These are phyloP conservation scores for Henningerozyma blattae DNA, from an alignment of 805 yeast genomes.

Conservation along the genomic window DNA sequence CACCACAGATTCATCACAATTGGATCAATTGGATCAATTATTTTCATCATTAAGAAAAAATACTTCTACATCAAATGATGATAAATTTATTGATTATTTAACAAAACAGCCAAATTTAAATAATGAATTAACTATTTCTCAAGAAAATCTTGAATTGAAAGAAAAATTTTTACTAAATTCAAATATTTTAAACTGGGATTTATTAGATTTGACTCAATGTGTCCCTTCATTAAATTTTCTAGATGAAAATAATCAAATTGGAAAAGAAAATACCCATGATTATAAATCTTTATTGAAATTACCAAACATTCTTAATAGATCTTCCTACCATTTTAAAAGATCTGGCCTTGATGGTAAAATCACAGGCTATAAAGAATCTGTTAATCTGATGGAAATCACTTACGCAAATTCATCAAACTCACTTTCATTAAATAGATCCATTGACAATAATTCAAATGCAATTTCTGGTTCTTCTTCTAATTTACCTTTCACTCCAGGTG, in stretches of 20 bases:
- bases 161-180: conserved; percentile 51
- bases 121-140: background rate
- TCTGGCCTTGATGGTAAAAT: conserved; percentile 65
- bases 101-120: conserved; percentile 1
- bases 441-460: conserved; percentile 47
- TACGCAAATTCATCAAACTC: conserved; percentile 55
- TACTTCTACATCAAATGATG: too few relatives aligned
- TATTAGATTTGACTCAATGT: conserved; percentile 58
- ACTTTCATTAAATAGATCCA: conserved; percentile 57
- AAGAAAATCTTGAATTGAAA: conserved; percentile 2
- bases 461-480: conserved; percentile 60
- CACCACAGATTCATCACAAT: too few relatives aligned
- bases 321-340: conserved; percentile 57
- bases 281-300: conserved; percentile 37
- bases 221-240: conserved; percentile 29
- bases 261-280: conserved; percentile 6
- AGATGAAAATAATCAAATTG: conserved; percentile 6
- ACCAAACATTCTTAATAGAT: conserved; percentile 54
- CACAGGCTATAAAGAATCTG: conserved; percentile 49
- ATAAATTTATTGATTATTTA: too few relatives aligned
- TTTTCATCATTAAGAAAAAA: background rate
- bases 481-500: conserved; percentile 92
- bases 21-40: too few relatives aligned
- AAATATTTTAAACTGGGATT: conserved; percentile 50
- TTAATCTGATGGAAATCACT: conserved; percentile 33